Percentiles rank a stretch among this genome's conserved stretches.
Conservation (phyloP, 148 eudicot genomes). For the Selenicereus undatus region DNA sequence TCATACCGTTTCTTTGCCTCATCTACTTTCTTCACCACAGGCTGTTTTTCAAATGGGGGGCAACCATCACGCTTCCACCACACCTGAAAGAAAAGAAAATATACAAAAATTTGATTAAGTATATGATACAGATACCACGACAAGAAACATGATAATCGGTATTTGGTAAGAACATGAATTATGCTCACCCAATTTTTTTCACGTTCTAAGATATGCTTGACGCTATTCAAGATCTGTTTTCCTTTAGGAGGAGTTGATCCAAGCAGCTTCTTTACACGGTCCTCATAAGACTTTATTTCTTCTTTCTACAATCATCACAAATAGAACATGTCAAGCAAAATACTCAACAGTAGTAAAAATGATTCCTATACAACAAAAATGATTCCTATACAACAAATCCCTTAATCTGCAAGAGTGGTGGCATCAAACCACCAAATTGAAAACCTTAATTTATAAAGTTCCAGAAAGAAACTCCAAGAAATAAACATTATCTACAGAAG, state of each 20-base stretch:
- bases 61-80: constrained; percentile 99
- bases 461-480: background rate
- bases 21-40: constrained; percentile 67
- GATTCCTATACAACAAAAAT: too few relatives aligned
- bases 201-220: constrained; percentile 92
- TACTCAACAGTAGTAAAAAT: background rate
- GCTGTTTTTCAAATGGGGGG: constrained; percentile 84
- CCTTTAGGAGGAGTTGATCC: constrained; percentile 91
- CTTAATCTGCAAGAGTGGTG: background rate
- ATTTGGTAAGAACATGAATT: background rate
- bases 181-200: constrained; percentile 90
- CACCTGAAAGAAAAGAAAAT: constrained; percentile 45
- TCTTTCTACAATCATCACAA: constrained; percentile 56
- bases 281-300: constrained; percentile 76
- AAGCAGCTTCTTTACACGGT: constrained; percentile 88
- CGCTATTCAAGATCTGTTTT: constrained; percentile 67
- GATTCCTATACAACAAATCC: background rate
- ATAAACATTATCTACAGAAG: background rate
- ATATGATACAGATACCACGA: background rate
- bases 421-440: background rate
- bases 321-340: background rate
- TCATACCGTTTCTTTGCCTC: constrained; percentile 75
- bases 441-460: background rate
- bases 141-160: background rate
- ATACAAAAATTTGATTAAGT: constrained; percentile 7